Percentiles rank a stretch among this genome's conserved stretches.
These are phyloP conservation scores for Chlorella sp. DNA, from an alignment of 139 green algal genomes.

Conservation along the genomic window DNA sequence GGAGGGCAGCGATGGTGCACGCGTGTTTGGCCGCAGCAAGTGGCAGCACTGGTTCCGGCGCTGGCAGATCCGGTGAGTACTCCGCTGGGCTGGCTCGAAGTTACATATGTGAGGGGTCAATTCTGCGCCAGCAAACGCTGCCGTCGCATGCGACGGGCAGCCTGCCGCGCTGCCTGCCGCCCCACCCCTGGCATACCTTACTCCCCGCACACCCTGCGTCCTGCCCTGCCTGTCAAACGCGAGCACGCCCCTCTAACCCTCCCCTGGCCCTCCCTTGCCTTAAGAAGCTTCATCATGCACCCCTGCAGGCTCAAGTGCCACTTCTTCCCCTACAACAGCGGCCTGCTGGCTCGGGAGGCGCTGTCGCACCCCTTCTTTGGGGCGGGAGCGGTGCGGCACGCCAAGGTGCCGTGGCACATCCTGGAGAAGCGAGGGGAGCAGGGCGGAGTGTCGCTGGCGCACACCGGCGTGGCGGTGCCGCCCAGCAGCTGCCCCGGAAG, in stretches of 20 bases:
- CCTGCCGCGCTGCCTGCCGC: too few relatives aligned
- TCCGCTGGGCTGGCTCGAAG: too few relatives aligned
- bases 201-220: too few relatives aligned
- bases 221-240: too few relatives aligned
- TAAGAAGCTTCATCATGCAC: too few relatives aligned
- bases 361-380: constrained; percentile 58
- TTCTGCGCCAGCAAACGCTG: background rate
- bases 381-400: constrained; percentile 10
- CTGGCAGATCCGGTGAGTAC: constrained; percentile 19
- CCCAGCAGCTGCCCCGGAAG: too few relatives aligned
- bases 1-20: background rate
- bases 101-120: background rate
- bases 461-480: too few relatives aligned
- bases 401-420: constrained; percentile 16
- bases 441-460: too few relatives aligned
- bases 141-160: too few relatives aligned
- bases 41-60: constrained; percentile 29
- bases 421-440: too few relatives aligned
- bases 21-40: background rate
- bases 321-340: constrained; percentile 51
- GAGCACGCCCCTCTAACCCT: too few relatives aligned
- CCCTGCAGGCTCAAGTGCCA: constrained; percentile 33
- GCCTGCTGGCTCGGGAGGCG: constrained; percentile 49
- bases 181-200: too few relatives aligned
- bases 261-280: background rate